A percentile compares a stretch with the other conserved stretches of the same genome.
Conservation (phyloP, 2,329 filamentous ascomycete species). For the Cytospora piceicola region DNA sequence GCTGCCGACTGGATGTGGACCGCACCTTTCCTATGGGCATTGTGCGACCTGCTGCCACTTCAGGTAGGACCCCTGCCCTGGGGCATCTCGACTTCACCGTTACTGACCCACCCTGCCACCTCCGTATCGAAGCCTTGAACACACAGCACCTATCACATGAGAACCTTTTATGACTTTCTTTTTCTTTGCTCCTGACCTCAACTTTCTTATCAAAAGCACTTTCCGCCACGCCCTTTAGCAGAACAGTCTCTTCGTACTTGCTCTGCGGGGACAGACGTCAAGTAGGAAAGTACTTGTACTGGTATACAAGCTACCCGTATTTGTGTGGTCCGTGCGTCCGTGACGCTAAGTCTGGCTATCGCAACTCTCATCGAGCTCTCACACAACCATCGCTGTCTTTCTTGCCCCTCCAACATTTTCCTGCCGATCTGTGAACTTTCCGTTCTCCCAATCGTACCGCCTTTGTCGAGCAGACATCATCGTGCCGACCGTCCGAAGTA, state of each 20-base stretch:
- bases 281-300: neutral
- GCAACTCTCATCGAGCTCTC: neutral
- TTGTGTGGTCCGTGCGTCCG: conserved; percentile 15
- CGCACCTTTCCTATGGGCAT: neutral
- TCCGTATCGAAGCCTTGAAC: conserved; percentile 9
- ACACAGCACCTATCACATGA: neutral
- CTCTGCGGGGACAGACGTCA: neutral
- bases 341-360: conserved; percentile 8
- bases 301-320: neutral
- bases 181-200: neutral
- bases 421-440: neutral
- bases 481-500: neutral
- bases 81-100: neutral
- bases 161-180: neutral
- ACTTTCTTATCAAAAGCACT: neutral
- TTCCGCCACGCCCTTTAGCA: neutral
- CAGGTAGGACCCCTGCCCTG: neutral
- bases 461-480: neutral
- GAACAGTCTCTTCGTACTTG: neutral
- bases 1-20: neutral
- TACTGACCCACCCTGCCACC: neutral
- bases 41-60: neutral
- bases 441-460: neutral
- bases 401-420: neutral
- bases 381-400: conserved; percentile 1